Evolutionary conservation across 2,329 filamentous ascomycete species (phyloP), one percentile per base, ranked within the genome.

Genomic region (Fusarium protoensiforme): DNA sequence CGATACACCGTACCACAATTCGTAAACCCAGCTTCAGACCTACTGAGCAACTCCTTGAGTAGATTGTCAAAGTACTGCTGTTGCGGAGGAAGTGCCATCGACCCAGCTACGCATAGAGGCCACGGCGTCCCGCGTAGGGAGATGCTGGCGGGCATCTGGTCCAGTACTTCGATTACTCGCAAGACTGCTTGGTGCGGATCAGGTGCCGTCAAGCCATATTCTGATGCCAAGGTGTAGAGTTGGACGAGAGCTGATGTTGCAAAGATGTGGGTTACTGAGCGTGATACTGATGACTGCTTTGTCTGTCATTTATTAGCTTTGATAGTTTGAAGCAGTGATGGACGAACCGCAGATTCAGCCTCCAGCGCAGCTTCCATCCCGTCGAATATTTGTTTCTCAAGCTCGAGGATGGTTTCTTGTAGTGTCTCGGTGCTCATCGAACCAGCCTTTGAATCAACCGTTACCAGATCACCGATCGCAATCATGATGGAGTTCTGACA

Each of bases 401-500:
- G 16, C 4, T 69, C 64, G 5, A 22, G 5, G 2, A 68, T 64
- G 2, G 5, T 13, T 2, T 14, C 4, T 11, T 46, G 43, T 2
- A 69, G 22, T 9, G 13, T 5, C 1, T 16, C 29, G 0, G 8
- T 13, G 0, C 7, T 29, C 18, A 67, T 18, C 2, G 16, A 13
- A 2, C 3, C 2, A n/a, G 39, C 60, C 7, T n/a, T 24, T 1
- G 35, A 18, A 9, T 31, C 35, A 8, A 73, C n/a, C 18, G 24
- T 3, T 7, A 48, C 67, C 16, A 70, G 36, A 20, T 78, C 76
- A 1, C 71, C 76, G 2, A 78, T 74, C 1, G 61, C 62, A 1
- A 61, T 35, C 68, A 78, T 75, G 16, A 68, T 69, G 4, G 58
- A 70, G 8, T 71, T 78, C 4, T 68, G 54, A 14, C 75, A 78